Conservation (phyloP, 352 stramenopile genomes). For the Pythium aristosporum region DNA sequence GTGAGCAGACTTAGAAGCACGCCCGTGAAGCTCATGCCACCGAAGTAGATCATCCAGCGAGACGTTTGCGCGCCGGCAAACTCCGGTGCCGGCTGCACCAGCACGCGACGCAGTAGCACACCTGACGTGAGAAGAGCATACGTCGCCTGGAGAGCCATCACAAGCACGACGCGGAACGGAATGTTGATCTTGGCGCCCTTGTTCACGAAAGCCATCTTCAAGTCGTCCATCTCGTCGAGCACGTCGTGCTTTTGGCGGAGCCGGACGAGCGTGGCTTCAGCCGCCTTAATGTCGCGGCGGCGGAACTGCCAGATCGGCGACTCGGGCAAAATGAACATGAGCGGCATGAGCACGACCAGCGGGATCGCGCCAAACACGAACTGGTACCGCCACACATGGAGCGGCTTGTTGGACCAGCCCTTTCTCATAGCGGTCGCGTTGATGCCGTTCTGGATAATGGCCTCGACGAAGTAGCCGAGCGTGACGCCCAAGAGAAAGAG, state of each 20-base stretch:
- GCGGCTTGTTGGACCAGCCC: conserved; percentile 64
- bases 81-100: conserved; percentile 47
- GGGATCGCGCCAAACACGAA: conserved; percentile 79
- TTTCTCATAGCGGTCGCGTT: conserved; percentile 67
- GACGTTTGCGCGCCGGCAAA: conserved; percentile 58
- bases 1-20: conserved; percentile 68
- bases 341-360: conserved; percentile 55
- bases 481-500: conserved; percentile 73
- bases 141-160: conserved; percentile 58
- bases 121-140: conserved; percentile 75
- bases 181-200: conserved; percentile 69
- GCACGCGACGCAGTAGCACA: conserved; percentile 60
- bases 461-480: conserved; percentile 78
- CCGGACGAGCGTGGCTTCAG: conserved; percentile 59
- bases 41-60: conserved; percentile 80
- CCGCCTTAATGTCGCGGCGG: conserved; percentile 60
- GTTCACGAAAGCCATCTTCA: conserved; percentile 66
- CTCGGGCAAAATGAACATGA: conserved; percentile 67
- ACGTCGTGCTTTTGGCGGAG: conserved; percentile 86
- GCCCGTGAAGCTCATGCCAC: conserved; percentile 69
- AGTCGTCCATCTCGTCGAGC: conserved; percentile 65
- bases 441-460: conserved; percentile 64
- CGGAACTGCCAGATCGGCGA: conserved; percentile 80
- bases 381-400: conserved; percentile 78
- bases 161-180: conserved; percentile 62